Evolutionary conservation across 495 filamentous ascomycete species (phyloP).

Genomic region (Xylaria venustula): DNA sequence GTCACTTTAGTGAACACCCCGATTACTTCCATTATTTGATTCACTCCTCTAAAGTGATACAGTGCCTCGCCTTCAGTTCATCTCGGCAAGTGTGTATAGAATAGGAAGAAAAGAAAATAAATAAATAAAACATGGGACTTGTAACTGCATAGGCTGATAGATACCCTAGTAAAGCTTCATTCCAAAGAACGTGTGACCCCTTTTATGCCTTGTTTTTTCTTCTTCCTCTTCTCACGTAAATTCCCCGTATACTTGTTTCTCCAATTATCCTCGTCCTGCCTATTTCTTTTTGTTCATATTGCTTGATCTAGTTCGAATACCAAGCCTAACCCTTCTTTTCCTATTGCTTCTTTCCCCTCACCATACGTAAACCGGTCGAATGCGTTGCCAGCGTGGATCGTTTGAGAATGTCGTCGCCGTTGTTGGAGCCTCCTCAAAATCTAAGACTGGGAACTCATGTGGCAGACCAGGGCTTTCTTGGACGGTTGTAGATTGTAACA

Average conservation of each 20-base stretch:
- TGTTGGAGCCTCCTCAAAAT: constrained; percentile 14
- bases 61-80: too few species aligned
- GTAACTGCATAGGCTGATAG: constrained; percentile 8
- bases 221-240: neutral
- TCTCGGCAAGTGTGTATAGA: too few species aligned
- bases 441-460: neutral
- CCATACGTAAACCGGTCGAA: constrained; percentile 26
- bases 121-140: neutral
- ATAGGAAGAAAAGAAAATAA: too few species aligned
- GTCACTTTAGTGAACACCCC: too few species aligned
- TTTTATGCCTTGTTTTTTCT: neutral
- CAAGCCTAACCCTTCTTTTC: neutral
- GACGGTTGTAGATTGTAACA: constrained; percentile 13
- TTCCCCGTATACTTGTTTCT: neutral
- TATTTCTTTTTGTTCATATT: constrained; percentile 4
- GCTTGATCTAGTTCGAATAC: neutral
- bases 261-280: constrained; percentile 1
- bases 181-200: constrained; percentile 14
- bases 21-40: too few species aligned
- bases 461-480: neutral
- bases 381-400: constrained; percentile 24
- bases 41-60: too few species aligned
- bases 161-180: constrained; percentile 12
- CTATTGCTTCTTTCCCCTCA: neutral
- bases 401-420: constrained; percentile 14